Evolutionary conservation across 2,329 filamentous ascomycete genomes (phyloP).

Genomic region (Scedosporium apiospermum): DNA sequence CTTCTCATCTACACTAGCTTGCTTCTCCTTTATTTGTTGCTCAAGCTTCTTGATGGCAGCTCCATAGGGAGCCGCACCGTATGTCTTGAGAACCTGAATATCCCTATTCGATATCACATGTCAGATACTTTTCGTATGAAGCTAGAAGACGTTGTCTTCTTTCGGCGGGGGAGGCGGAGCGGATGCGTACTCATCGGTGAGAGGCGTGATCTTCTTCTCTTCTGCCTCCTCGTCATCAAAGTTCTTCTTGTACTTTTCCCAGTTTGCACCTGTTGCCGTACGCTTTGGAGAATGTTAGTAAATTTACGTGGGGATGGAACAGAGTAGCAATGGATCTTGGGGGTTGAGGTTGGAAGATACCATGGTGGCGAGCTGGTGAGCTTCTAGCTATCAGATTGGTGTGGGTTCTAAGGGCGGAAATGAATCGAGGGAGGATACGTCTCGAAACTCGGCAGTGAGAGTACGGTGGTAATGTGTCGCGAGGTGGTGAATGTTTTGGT

Average conservation of each 20-base stretch:
- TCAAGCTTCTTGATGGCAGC: conserved; percentile 92
- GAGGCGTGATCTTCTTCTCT: conserved; percentile 98
- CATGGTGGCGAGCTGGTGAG: neutral
- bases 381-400: neutral
- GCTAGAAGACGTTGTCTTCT: neutral
- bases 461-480: neutral
- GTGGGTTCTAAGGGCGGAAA: neutral
- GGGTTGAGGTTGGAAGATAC: neutral
- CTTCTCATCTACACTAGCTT: conserved; percentile 97
- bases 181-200: conserved; percentile 79
- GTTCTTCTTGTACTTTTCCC: conserved; percentile 98
- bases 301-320: neutral
- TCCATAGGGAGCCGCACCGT: conserved; percentile 92
- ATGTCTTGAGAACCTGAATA: conserved; percentile 98
- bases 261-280: conserved; percentile 85
- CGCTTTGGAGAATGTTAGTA: conserved; percentile 51
- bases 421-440: neutral
- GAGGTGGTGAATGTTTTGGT: neutral
- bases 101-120: conserved; percentile 51
- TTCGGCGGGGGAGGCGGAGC: neutral
- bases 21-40: conserved; percentile 99
- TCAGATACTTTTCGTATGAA: neutral
- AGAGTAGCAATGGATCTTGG: neutral
- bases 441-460: neutral
- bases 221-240: conserved; percentile 94